Base-by-base conservation (phyloP, 306 rosid genomes). In the Astragalus membranaceus region DNA sequence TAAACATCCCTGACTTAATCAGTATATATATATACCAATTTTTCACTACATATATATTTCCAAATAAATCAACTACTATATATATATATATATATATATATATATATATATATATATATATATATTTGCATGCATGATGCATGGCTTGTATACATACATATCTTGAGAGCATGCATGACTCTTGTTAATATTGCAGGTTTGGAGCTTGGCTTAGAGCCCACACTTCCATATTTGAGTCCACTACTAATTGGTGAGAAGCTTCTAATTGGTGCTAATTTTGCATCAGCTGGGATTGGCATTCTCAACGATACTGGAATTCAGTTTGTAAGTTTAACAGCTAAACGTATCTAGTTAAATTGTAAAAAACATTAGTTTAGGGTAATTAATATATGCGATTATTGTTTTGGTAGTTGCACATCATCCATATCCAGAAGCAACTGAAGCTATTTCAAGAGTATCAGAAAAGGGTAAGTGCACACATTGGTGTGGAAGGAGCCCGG, bases 251-350 rank as follows among this genome's bases (percentile, higher is more conserved):
- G 91, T 66, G 60, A 87, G 62, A 84, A 53, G 29, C 88, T 92
- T 14, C 88, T 89, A 3, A 77, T 79, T 37, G 97, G 97, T 55
- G 97, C 97, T 23, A 92, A 92, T 81, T 89, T 92, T 69, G 97
- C 97, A 29, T 92, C 97, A 0, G 97, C 97, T 51, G 97, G 97
- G 29, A 89, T 92, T 48, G 97, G 97, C 46, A 89, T 92, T 60
- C 96, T 92, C 65, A 92, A 92, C 29, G 97, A 92, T 77, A 92
- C 96, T 0, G 97, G 97, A 70, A 10, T 89, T 75, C 97, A 92
- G 76, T 92, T 92, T 85, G 97, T 92, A 68, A 78, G 94, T 72
- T 4, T 37, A 17, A 60, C 33, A 35, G 39, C 13, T 14, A 12
- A 26, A 4, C 0, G 4, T 11, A 29, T 29, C 30, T 1, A 26